Conservation (phyloP, 805 yeast genomes). For the Barnettozyma botsteinii region DNA sequence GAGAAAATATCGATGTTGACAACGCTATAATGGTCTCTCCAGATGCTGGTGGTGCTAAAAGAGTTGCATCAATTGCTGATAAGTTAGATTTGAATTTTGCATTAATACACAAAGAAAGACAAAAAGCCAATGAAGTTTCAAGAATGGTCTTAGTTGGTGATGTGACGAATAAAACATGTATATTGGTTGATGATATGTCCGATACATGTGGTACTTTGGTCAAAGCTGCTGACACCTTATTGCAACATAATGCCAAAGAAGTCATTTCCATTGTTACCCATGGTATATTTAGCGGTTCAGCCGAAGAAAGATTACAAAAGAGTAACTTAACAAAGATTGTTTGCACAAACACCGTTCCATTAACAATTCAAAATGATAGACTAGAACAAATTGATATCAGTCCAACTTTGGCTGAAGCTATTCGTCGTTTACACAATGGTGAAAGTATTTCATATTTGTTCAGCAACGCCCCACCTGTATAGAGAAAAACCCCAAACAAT, state of each 20-base stretch:
- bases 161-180: constrained; percentile 74
- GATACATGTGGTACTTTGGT: constrained; percentile 97
- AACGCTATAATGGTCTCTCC: constrained; percentile 86
- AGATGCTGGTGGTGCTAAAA: constrained; percentile 98
- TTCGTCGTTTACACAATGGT: constrained; percentile 92
- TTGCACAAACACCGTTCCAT: constrained; percentile 92
- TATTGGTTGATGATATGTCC: constrained; percentile 95
- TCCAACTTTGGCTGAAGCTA: constrained; percentile 87
- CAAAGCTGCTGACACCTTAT: constrained; percentile 85
- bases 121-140: constrained; percentile 89
- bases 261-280: constrained; percentile 95
- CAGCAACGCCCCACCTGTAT: constrained; percentile 49
- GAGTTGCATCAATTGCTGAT: constrained; percentile 94
- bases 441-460: constrained; percentile 88
- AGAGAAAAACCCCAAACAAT: too few relatives aligned
- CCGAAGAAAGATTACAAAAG: constrained; percentile 63
- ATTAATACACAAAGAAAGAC: constrained; percentile 92
- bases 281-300: constrained; percentile 86
- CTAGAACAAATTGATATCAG: constrained; percentile 80
- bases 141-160: constrained; percentile 96
- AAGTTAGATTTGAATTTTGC: constrained; percentile 90
- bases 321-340: constrained; percentile 68
- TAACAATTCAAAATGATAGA: constrained; percentile 53
- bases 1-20: constrained; percentile 48
- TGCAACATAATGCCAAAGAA: constrained; percentile 73